These are phyloP conservation scores for Saksenaea vasiformis DNA, from an alignment of 371 early-diverging fungal genomes.

Conservation along the genomic window DNA sequence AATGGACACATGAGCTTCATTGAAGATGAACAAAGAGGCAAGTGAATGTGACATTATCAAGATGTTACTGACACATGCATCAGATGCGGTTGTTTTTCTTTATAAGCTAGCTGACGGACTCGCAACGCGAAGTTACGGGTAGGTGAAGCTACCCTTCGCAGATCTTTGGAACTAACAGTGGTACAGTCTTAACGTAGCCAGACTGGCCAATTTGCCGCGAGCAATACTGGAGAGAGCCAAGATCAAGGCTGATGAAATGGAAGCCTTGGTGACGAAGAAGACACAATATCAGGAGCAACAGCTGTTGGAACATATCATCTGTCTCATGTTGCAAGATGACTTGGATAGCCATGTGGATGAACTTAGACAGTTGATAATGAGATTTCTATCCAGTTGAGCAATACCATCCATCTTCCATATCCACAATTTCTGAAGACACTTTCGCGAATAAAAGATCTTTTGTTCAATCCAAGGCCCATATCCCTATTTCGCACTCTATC, in stretches of 20 bases:
- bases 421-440: neutral
- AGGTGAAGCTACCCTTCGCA: constrained; percentile 12
- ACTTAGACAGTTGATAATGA: neutral
- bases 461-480: no score
- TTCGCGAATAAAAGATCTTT: neutral
- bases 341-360: neutral
- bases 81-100: constrained; percentile 71
- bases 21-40: constrained; percentile 42
- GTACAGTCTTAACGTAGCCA: constrained; percentile 77
- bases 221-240: constrained; percentile 57
- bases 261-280: constrained; percentile 15
- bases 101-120: constrained; percentile 85
- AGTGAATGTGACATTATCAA: neutral
- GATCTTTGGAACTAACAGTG: constrained; percentile 1
- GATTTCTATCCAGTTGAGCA: neutral
- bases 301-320: neutral
- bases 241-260: constrained; percentile 58
- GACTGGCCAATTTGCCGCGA: constrained; percentile 71
- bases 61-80: constrained; percentile 4
- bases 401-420: neutral
- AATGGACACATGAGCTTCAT: constrained; percentile 79
- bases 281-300: neutral
- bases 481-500: no score
- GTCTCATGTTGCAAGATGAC: neutral
- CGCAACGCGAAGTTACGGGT: constrained; percentile 78